These are phyloP conservation scores for Fusarium albidum DNA, from an alignment of 2,329 filamentous ascomycete species.

Conservation along the genomic window DNA sequence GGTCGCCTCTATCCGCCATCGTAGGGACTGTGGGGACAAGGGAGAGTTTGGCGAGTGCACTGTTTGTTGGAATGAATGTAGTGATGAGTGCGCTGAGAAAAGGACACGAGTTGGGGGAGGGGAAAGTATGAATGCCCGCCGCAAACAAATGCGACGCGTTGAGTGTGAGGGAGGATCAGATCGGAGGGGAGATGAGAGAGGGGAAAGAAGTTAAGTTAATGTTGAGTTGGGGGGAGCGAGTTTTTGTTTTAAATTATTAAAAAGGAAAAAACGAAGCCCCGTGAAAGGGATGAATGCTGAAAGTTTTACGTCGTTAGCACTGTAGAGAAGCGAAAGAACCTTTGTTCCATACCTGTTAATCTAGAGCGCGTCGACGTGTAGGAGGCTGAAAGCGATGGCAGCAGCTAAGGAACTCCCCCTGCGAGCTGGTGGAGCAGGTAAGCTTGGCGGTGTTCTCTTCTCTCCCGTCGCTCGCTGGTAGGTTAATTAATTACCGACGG, in stretches of 20 bases:
- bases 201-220: neutral
- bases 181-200: neutral
- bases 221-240: neutral
- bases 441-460: too few relatives aligned
- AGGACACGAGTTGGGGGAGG: too few relatives aligned
- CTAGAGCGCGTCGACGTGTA: neutral
- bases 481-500: too few relatives aligned
- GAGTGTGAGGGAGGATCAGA: neutral
- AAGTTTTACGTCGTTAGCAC: neutral
- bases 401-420: slow-evolving; percentile 9
- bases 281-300: neutral
- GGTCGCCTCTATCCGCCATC: slow-evolving; percentile 43
- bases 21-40: neutral
- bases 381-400: neutral
- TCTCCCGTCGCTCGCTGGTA: too few relatives aligned
- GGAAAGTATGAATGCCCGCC: too few relatives aligned
- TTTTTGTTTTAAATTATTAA: too few relatives aligned
- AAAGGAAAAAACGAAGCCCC: neutral
- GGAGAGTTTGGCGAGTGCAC: neutral
- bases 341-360: neutral
- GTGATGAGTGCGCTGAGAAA: neutral
- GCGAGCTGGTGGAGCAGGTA: slow-evolving; percentile 21
- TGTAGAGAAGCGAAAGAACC: slow-evolving; percentile 1
- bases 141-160: too few relatives aligned
- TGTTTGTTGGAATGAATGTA: neutral